These are phyloP conservation scores for Actinidia arguta DNA, from an alignment of 179 eudicot species.

Conservation along the genomic window DNA sequence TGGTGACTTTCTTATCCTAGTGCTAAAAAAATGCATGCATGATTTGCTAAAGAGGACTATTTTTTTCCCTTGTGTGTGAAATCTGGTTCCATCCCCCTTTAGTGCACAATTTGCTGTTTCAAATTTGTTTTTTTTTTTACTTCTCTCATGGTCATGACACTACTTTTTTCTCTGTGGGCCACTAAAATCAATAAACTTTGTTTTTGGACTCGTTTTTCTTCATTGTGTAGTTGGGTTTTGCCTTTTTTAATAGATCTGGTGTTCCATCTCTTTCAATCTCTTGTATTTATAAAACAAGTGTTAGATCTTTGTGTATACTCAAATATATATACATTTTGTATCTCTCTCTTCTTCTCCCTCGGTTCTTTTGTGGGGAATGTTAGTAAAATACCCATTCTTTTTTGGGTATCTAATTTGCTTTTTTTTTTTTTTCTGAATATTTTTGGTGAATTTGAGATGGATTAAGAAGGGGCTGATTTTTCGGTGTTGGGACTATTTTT, in stretches of 20 bases:
- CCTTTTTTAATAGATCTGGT: constrained; percentile 1
- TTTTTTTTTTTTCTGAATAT: background rate
- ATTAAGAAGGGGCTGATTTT: constrained; percentile 36
- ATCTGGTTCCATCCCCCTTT: background rate
- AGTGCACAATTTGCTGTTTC: background rate
- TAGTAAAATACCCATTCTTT: background rate
- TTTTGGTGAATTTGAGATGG: constrained; percentile 35
- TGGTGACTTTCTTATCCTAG: constrained; percentile 4
- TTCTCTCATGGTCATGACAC: background rate
- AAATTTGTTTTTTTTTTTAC: background rate
- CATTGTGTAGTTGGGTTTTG: background rate
- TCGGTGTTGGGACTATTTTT: constrained; percentile 52
- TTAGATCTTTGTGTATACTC: background rate
- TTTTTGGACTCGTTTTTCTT: constrained; percentile 16
- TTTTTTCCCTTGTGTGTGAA: background rate
- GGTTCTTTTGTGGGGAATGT: background rate
- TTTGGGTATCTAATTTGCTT: background rate
- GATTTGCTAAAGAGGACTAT: constrained; percentile 11
- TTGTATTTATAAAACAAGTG: background rate
- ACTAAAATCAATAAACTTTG: background rate
- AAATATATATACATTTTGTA: background rate
- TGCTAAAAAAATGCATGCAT: background rate
- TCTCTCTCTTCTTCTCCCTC: background rate
- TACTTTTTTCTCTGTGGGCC: background rate
- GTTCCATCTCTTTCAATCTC: constrained; percentile 18